Conservation (phyloP, 345 rosid genomes). For the Pistacia atlantica region DNA sequence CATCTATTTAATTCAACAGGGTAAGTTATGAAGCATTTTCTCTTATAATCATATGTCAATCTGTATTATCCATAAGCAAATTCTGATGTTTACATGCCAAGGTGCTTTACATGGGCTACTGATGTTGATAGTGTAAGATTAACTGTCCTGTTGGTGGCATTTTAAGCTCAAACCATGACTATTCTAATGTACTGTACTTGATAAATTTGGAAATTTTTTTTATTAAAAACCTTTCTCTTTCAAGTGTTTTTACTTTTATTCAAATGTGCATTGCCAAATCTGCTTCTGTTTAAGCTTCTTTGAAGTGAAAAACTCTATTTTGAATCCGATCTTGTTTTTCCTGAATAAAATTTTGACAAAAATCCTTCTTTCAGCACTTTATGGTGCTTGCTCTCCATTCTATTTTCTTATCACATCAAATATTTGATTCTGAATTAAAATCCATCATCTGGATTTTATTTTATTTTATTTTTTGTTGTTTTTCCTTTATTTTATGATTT, state of each 20-base stretch:
- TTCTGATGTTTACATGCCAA: not conserved
- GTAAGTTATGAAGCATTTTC: conserved; percentile 43
- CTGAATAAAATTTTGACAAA: not conserved
- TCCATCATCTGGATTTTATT: not conserved
- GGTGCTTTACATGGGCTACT: not conserved
- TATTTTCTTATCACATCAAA: not conserved
- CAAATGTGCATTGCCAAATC: not conserved
- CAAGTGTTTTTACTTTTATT: not conserved
- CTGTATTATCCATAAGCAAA: not conserved
- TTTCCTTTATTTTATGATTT: not conserved
- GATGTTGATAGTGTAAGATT: not conserved
- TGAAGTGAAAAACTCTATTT: not conserved
- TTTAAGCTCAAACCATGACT: not conserved
- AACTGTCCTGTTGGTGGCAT: not conserved
- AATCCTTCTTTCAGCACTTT: not conserved
- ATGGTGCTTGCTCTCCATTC: not conserved
- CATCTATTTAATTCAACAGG: conserved; percentile 56
- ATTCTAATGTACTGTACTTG: not conserved
- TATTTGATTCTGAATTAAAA: not conserved
- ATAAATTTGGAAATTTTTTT: not conserved
- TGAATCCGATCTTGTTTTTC: not conserved
- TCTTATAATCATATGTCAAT: not conserved
- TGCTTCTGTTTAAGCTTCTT: not conserved
- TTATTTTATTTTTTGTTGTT: not conserved
- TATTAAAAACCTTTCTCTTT: not conserved